These are phyloP conservation scores for Phaeosphaeria sp. DNA, from an alignment of 2,329 filamentous ascomycete species.

Conservation along the genomic window DNA sequence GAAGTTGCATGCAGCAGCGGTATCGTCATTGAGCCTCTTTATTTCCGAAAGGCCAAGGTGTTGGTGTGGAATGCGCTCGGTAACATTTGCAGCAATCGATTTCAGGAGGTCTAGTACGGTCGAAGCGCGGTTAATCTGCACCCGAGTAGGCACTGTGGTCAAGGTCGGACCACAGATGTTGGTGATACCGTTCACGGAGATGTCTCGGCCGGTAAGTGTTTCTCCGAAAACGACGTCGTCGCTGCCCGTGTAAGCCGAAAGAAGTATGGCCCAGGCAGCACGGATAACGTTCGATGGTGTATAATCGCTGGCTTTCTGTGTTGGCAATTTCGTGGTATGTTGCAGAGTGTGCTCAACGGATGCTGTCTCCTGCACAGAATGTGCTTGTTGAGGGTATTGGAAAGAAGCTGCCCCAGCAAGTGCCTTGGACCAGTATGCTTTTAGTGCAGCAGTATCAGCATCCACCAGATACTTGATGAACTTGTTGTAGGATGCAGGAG, in stretches of 20 bases:
- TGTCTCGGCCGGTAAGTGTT: constrained; percentile 45
- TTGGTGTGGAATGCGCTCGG: constrained; percentile 44
- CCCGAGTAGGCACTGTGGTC: constrained; percentile 48
- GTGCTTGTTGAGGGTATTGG: constrained; percentile 42
- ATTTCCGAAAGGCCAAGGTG: constrained; percentile 49
- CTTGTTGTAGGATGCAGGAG: constrained; percentile 32
- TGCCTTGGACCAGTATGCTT: constrained; percentile 43
- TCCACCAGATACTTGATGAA: constrained; percentile 45
- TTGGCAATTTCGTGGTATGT: constrained; percentile 30
- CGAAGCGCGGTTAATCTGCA: constrained; percentile 32
- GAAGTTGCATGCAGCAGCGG: constrained; percentile 63
- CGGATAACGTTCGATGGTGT: constrained; percentile 32
- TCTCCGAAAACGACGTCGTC: constrained; percentile 34
- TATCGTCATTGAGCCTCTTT: constrained; percentile 56
- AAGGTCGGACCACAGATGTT: constrained; percentile 47
- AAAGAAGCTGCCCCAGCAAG: constrained; percentile 32
- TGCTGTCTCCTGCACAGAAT: constrained; percentile 20
- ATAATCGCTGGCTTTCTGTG: constrained; percentile 33
- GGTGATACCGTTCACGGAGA: constrained; percentile 40
- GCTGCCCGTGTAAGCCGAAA: constrained; percentile 24
- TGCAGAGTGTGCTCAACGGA: constrained; percentile 32
- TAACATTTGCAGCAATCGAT: constrained; percentile 23
- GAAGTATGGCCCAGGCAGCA: constrained; percentile 34
- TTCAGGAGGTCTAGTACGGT: constrained; percentile 35
- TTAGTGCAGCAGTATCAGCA: constrained; percentile 24